Evolutionary conservation across 352 stramenopile species (phyloP).

Genomic region (Globisporangium cylindrosporum): DNA sequence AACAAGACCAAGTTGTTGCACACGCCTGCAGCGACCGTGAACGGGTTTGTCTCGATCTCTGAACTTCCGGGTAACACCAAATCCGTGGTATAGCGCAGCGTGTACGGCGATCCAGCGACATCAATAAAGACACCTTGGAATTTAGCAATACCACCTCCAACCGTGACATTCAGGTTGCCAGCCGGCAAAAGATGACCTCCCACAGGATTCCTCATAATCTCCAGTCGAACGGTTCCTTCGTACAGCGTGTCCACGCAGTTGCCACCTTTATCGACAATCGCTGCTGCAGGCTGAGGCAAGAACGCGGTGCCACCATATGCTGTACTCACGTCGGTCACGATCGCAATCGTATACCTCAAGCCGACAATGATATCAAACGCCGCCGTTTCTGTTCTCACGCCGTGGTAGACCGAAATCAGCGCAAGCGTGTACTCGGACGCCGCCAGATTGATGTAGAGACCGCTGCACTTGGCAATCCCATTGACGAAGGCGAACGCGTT

Average conservation of each 20-base stretch:
- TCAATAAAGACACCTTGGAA: constrained; percentile 74
- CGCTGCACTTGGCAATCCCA: constrained; percentile 68
- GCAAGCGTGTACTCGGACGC: constrained; percentile 66
- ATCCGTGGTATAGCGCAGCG: constrained; percentile 64
- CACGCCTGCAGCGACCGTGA: constrained; percentile 63
- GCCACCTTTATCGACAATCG: constrained; percentile 75
- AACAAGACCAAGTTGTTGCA: constrained; percentile 52
- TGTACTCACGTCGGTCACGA: constrained; percentile 74
- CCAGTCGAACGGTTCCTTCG: constrained; percentile 52
- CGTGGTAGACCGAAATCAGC: constrained; percentile 62
- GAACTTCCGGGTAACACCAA: constrained; percentile 46
- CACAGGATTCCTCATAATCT: constrained; percentile 65
- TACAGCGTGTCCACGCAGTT: constrained; percentile 54
- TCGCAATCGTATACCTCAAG: constrained; percentile 48
- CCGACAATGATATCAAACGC: constrained; percentile 74
- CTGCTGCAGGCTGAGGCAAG: constrained; percentile 66
- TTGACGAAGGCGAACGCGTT: constrained; percentile 70
- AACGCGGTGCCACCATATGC: constrained; percentile 77
- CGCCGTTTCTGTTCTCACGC: constrained; percentile 64
- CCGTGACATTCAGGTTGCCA: constrained; percentile 41
- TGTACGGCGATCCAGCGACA: constrained; percentile 75
- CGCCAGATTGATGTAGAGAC: constrained; percentile 65
- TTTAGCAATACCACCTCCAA: constrained; percentile 51
- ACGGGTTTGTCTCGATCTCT: constrained; percentile 66
- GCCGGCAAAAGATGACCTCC: constrained; percentile 50